Percentiles rank a stretch among this genome's conserved stretches.
Evolutionary conservation across 345 rosid genomes (phyloP).

Genomic region (Boechera retrofracta): DNA sequence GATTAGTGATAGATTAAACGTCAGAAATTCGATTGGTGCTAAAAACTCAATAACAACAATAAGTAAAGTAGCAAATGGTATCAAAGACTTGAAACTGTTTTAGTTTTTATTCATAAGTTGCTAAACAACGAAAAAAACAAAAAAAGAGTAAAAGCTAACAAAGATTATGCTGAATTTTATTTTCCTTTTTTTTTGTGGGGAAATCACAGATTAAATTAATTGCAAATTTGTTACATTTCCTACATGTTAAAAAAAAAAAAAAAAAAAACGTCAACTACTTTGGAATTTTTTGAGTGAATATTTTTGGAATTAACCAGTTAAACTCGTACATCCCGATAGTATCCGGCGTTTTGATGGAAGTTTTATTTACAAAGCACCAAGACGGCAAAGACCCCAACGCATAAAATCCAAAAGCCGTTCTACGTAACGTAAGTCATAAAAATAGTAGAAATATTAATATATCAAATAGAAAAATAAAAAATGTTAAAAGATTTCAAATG

Average conservation of each 20-base stretch:
- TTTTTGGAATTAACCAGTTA: not conserved
- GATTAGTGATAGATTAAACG: not conserved
- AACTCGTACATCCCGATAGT: not conserved
- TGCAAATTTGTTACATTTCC: not conserved
- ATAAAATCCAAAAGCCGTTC: constrained; percentile 3
- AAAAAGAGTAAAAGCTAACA: too few species aligned
- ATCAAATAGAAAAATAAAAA: not conserved
- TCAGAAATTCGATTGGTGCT: not conserved
- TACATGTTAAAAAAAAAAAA: not conserved
- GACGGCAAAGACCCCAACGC: not conserved
- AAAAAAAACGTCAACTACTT: not conserved
- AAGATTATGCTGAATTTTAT: too few species aligned
- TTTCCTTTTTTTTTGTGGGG: not conserved
- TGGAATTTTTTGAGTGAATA: not conserved
- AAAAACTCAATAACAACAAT: not conserved
- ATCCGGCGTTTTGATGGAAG: not conserved
- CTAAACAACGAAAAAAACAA: not conserved
- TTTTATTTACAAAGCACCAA: not conserved
- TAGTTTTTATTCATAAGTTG: not conserved
- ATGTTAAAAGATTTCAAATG: not conserved
- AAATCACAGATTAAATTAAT: not conserved
- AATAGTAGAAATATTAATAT: not conserved
- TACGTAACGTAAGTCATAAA: not conserved
- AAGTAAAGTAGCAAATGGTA: too few species aligned
- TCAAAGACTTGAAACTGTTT: too few species aligned